These are phyloP conservation scores for Lasiosphaeria miniovina DNA, from an alignment of 495 filamentous ascomycete genomes.

Conservation along the genomic window DNA sequence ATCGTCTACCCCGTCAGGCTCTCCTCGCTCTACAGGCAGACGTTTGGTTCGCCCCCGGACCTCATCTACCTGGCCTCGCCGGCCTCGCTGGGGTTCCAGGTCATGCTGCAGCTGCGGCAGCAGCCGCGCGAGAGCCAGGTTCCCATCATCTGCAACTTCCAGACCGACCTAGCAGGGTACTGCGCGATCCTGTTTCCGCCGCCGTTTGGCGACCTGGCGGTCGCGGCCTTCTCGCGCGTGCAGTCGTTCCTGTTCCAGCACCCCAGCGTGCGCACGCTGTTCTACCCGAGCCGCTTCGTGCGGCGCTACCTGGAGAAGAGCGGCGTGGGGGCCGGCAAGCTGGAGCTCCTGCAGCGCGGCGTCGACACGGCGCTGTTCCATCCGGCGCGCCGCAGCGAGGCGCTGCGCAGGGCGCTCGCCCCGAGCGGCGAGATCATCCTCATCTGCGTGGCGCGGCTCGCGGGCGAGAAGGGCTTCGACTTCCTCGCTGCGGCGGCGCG, in stretches of 20 bases:
- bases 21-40: slow-evolving; percentile 48
- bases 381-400: slow-evolving; percentile 44
- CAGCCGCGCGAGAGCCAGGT: slow-evolving; percentile 48
- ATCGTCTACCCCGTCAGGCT: slow-evolving; percentile 62
- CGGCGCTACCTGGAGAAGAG: slow-evolving; percentile 52
- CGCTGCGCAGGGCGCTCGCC: slow-evolving; percentile 47
- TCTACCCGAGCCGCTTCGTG: slow-evolving; percentile 59
- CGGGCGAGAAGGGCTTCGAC: slow-evolving; percentile 63
- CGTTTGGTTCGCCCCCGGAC: slow-evolving; percentile 48
- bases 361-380: slow-evolving; percentile 58
- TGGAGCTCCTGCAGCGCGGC: slow-evolving; percentile 56
- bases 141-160: slow-evolving; percentile 59
- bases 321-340: slow-evolving; percentile 45
- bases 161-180: slow-evolving; percentile 63
- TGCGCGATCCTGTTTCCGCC: slow-evolving; percentile 58
- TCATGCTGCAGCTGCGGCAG: slow-evolving; percentile 55
- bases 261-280: slow-evolving; percentile 54
- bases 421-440: slow-evolving; percentile 59
- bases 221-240: slow-evolving; percentile 51
- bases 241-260: slow-evolving; percentile 60
- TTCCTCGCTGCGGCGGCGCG: slow-evolving; percentile 53
- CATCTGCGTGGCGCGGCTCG: slow-evolving; percentile 56
- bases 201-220: slow-evolving; percentile 53
- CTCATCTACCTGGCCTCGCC: slow-evolving; percentile 64
- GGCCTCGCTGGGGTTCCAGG: slow-evolving; percentile 61